A percentile compares a stretch with the other conserved stretches of the same genome.
phyloP scores from a whole-genome alignment of 352 stramenopile species.

The Blastocystis sp. region DNA sequence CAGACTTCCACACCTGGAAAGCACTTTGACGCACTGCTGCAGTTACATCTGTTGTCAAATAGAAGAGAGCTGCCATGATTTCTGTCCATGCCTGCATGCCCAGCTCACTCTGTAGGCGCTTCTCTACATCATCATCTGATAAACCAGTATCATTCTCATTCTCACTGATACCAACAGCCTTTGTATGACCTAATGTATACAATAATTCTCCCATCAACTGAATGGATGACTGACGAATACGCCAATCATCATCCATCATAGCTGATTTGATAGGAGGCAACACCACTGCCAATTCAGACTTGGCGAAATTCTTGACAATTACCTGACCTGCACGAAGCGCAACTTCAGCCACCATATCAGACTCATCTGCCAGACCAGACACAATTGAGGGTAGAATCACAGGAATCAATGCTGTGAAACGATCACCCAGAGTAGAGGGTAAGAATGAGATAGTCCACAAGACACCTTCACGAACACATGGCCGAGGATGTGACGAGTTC shows the following conservation, averaged over 20 bases:
- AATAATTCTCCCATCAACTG: slow-evolving; percentile 86
- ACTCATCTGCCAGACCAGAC: slow-evolving; percentile 93
- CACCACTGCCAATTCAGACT: slow-evolving; percentile 92
- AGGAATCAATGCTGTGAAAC: slow-evolving; percentile 88
- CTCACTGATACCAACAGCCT: slow-evolving; percentile 77
- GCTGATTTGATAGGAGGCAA: slow-evolving; percentile 90
- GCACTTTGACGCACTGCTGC: slow-evolving; percentile 91
- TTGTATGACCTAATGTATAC: slow-evolving; percentile 88
- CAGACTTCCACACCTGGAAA: slow-evolving; percentile 97
- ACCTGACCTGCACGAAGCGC: slow-evolving; percentile 93
- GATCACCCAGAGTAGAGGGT: slow-evolving; percentile 76
- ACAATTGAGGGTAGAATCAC: slow-evolving; percentile 92
- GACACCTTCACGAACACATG: slow-evolving; percentile 91
- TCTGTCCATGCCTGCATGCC: slow-evolving; percentile 88
- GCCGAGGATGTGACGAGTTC: slow-evolving; percentile 86
- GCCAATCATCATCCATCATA: slow-evolving; percentile 94
- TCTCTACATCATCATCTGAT: slow-evolving; percentile 1
- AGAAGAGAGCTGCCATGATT: slow-evolving; percentile 95
- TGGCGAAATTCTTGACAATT: slow-evolving; percentile 91
- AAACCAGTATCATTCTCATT: slow-evolving; percentile 70
- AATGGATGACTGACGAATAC: slow-evolving; percentile 94
- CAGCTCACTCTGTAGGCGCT: slow-evolving; percentile 73
- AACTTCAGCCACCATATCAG: slow-evolving; percentile 93
- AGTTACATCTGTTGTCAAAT: slow-evolving; percentile 92
- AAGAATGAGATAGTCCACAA: slow-evolving; percentile 98